A percentile compares a stretch with the other conserved stretches of the same genome.
Evolutionary conservation across 2,329 filamentous ascomycete species (phyloP).

Genomic region (Microsporum ferrugineum): DNA sequence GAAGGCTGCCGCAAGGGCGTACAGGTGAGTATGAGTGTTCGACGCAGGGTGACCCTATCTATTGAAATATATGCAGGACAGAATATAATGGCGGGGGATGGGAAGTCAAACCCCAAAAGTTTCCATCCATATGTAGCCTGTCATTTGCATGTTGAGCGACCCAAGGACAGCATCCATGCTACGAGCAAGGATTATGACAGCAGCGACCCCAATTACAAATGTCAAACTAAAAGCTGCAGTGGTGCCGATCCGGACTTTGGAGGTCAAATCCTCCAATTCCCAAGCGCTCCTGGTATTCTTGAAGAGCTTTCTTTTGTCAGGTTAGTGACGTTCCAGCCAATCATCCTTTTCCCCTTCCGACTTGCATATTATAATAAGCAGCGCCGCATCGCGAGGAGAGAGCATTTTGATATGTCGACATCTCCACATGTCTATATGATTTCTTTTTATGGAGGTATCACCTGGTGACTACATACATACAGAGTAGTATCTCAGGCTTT

Average conservation of each 20-base stretch:
- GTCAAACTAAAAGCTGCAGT: constrained; percentile 44
- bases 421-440: background rate
- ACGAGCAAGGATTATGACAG: constrained; percentile 42
- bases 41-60: constrained; percentile 51
- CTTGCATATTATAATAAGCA: background rate
- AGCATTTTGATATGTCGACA: background rate
- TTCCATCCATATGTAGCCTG: constrained; percentile 68
- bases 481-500: background rate
- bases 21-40: constrained; percentile 27
- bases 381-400: background rate
- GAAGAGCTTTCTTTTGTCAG: constrained; percentile 62
- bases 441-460: constrained; percentile 1
- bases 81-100: constrained; percentile 55
- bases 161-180: constrained; percentile 37
- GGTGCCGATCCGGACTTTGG: constrained; percentile 56
- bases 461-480: background rate
- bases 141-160: constrained; percentile 67
- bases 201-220: constrained; percentile 47
- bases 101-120: constrained; percentile 42
- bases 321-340: constrained; percentile 39
- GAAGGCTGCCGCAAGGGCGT: background rate
- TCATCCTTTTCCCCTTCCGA: constrained; percentile 7
- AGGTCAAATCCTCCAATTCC: constrained; percentile 49
- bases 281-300: constrained; percentile 45
- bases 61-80: constrained; percentile 70